Evolutionary conservation across 352 stramenopile species (phyloP), one percentile per base, ranked within the genome.

Genomic region (Pythium guiyangense): DNA sequence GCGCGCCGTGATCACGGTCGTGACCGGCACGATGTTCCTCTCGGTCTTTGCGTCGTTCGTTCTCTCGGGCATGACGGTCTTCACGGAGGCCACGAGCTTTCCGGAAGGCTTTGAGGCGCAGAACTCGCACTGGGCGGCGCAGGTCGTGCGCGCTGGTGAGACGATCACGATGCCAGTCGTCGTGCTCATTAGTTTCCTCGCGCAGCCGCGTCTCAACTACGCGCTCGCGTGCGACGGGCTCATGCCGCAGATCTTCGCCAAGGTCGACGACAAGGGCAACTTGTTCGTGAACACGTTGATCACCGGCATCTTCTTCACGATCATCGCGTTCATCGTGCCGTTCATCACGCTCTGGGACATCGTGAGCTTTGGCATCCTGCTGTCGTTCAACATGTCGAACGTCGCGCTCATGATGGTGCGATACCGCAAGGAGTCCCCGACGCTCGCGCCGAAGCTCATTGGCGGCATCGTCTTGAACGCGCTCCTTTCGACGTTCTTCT

Each of bases 161-260:
- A 76, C 70, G 3, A 70, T 92, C 18, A 98, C 91, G 18, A 92
- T 98, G 66, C 94, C 94, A 0, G 64, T 98, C 20, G 94, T 98
- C 44, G 93, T 98, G 45, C 65, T 98, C 9, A 80, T 98, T 17
- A 91, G 79, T 47, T 92, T 98, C 58, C 66, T 98, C 11, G 91
- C 92, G 46, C 94, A 98, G 64, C 94, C 92, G 20, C 83, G 91
- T 51, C 68, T 98, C 37, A 95, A 97, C 67, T 97, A 94, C 67
- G 90, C 92, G 20, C 81, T 98, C 63, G 80, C 91, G 22, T 90
- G 86, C 44, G 96, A 98, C 63, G 94, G 94, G 10, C 74, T 99
- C 6, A 76, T 98, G 63, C 94, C 95, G 25, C 65, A 72, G 49
- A 84, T 97, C 50, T 98, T 98, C 74, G 71, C 79, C 50, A 85